These are phyloP conservation scores for Tylopilus sp. DNA, from an alignment of 768 basidiomycete genomes.

Conservation along the genomic window DNA sequence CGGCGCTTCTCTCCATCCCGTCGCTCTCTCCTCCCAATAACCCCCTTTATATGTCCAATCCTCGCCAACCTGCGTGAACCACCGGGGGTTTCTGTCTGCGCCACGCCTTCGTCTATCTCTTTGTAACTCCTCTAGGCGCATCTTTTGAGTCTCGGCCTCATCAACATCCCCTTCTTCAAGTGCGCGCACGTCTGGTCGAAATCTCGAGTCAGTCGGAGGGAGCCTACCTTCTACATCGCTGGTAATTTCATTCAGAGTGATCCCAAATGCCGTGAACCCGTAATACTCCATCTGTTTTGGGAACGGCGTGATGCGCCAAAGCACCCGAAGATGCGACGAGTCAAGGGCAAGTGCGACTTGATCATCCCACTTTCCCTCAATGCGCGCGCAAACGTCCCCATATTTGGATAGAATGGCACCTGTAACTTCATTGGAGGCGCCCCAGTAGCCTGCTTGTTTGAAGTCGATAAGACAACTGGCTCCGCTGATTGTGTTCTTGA, in stretches of 20 bases:
- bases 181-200: constrained; percentile 78
- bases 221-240: constrained; percentile 58
- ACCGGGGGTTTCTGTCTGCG: constrained; percentile 58
- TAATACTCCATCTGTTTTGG: constrained; percentile 74
- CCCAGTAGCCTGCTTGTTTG: constrained; percentile 84
- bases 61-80: constrained; percentile 70
- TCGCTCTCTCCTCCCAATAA: constrained; percentile 76
- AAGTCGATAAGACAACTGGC: constrained; percentile 74
- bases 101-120: constrained; percentile 64
- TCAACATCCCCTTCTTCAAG: constrained; percentile 76
- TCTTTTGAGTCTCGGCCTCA: constrained; percentile 69
- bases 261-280: constrained; percentile 77
- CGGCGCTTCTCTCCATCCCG: constrained; percentile 54
- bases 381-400: constrained; percentile 52
- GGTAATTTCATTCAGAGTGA: constrained; percentile 80
- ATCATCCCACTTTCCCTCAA: constrained; percentile 94
- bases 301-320: constrained; percentile 77
- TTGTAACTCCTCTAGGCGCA: constrained; percentile 70
- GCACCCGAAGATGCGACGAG: constrained; percentile 62
- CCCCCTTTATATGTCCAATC: constrained; percentile 78
- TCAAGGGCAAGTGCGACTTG: constrained; percentile 68
- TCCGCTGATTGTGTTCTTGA: constrained; percentile 57
- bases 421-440: constrained; percentile 66
- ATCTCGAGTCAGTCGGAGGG: constrained; percentile 79
- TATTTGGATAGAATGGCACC: constrained; percentile 54